Conservation (phyloP, 345 rosid species). For the Eucalyptus fibrosa region DNA sequence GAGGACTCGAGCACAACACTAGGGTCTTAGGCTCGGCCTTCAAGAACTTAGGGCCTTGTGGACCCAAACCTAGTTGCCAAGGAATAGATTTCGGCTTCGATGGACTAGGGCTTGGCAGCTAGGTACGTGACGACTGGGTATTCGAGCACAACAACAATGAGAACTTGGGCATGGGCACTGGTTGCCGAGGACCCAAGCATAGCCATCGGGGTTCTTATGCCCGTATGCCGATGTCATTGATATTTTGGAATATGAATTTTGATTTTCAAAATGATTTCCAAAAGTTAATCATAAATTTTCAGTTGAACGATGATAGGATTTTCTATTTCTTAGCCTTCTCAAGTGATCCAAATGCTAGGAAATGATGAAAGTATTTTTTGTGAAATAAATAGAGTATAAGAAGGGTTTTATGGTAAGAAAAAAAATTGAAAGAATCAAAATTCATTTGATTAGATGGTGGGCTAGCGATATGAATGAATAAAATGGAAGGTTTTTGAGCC, state of each 20-base stretch:
- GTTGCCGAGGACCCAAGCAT: too few relatives aligned
- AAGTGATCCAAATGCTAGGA: neutral
- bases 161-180: neutral
- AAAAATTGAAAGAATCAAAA: neutral
- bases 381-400: neutral
- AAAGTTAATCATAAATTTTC: accelerated
- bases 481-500: neutral
- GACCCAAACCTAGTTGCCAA: too few relatives aligned
- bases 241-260: too few relatives aligned
- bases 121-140: accelerated
- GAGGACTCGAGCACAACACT: accelerated
- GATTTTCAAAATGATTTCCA: neutral
- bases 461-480: accelerated
- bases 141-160: too few relatives aligned
- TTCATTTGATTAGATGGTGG: neutral
- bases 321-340: neutral
- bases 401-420: neutral
- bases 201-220: accelerated
- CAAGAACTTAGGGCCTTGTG: too few relatives aligned
- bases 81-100: too few relatives aligned
- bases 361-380: neutral
- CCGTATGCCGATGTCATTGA: too few relatives aligned
- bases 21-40: too few relatives aligned
- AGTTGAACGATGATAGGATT: neutral
- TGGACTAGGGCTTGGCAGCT: too few relatives aligned